These are phyloP conservation scores for Scenedesmus sp. DNA, from an alignment of 163 green algal genomes.

Conservation along the genomic window DNA sequence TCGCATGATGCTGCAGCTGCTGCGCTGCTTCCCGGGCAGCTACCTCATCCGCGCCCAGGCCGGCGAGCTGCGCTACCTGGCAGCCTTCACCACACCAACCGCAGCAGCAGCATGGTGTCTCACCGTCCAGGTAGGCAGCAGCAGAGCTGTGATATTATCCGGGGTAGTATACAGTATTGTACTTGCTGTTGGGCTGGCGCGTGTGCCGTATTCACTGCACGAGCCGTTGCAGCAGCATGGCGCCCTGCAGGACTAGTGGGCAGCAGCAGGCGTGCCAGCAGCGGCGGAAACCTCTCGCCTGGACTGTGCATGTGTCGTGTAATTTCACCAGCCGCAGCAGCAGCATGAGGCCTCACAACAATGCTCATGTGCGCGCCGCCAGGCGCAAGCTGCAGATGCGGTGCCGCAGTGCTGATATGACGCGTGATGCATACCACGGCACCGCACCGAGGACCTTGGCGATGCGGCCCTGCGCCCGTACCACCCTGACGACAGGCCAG, in stretches of 20 bases:
- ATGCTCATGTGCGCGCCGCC: too few species aligned
- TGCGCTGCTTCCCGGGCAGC: background rate
- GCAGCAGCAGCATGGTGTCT: constrained; percentile 33
- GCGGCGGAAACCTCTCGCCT: too few species aligned
- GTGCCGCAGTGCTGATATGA: too few species aligned
- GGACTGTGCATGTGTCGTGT: background rate
- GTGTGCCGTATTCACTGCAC: background rate
- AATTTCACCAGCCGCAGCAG: background rate
- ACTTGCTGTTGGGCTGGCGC: too few species aligned
- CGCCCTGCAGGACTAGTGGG: too few species aligned
- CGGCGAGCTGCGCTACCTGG: constrained; percentile 40
- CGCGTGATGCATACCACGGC: too few species aligned
- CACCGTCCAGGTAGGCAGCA: constrained; percentile 10
- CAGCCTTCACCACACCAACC: constrained; percentile 1
- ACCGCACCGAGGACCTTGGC: too few species aligned
- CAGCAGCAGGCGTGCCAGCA: too few species aligned
- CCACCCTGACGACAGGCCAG: too few species aligned
- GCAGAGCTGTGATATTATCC: background rate
- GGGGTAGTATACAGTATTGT: too few species aligned
- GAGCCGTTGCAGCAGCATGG: background rate
- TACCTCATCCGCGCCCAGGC: constrained; percentile 36
- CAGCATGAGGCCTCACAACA: background rate
- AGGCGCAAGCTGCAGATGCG: too few species aligned
- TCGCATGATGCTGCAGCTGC: constrained; percentile 32
- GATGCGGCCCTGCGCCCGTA: too few species aligned